A percentile compares a stretch with the other conserved stretches of the same genome.
Conservation (phyloP, 106 monocot genomes). For the Acorus gramineus region DNA sequence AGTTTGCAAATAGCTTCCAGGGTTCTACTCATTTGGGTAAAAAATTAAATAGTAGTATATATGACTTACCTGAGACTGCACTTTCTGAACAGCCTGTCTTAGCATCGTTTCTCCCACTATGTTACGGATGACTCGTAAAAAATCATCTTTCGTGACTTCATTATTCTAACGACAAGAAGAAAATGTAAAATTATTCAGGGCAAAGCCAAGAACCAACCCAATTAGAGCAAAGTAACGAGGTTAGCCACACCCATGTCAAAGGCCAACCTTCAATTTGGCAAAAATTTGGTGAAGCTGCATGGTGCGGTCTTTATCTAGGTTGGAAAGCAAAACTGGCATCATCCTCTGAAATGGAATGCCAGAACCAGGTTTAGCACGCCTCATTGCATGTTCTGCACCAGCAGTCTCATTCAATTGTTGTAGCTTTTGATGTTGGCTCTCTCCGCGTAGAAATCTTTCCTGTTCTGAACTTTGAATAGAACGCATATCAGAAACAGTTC, state of each 20-base stretch:
- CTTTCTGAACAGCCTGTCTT: constrained; percentile 81
- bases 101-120: constrained; percentile 98
- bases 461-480: constrained; percentile 17
- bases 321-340: constrained; percentile 63
- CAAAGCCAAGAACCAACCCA: background rate
- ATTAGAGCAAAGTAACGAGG: background rate
- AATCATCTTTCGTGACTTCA: constrained; percentile 85
- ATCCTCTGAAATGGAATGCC: constrained; percentile 61
- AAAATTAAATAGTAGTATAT: background rate
- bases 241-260: background rate
- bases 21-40: too few species aligned
- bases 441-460: constrained; percentile 22
- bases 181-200: background rate
- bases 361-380: constrained; percentile 22
- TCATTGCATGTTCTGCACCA: constrained; percentile 28
- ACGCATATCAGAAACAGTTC: constrained; percentile 17
- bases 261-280: constrained; percentile 56
- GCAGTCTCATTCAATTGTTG: constrained; percentile 32
- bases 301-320: constrained; percentile 72
- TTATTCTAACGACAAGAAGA: constrained; percentile 38
- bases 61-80: constrained; percentile 63
- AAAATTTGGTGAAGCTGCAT: constrained; percentile 70
- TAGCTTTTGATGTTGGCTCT: constrained; percentile 22
- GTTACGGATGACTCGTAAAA: constrained; percentile 81
- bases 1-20: too few species aligned